Evolutionary conservation across 2,329 filamentous ascomycete genomes (phyloP).

Genomic region (Botrytis byssoidea): DNA sequence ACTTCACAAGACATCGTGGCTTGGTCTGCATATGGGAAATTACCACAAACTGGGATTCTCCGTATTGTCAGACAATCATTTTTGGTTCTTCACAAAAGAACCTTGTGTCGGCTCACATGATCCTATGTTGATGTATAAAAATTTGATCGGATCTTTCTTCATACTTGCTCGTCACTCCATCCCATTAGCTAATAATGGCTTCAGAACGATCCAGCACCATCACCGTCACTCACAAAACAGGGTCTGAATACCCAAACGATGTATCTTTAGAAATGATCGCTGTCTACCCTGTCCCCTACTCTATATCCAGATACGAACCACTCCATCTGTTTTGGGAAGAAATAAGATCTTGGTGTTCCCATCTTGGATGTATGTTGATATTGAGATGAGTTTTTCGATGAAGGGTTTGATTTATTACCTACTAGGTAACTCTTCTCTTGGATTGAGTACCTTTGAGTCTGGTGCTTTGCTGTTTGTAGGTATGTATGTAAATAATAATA

Average conservation of each 20-base stretch:
- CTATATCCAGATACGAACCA: no score
- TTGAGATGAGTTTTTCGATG: not conserved
- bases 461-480: no score
- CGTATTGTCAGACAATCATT: not conserved
- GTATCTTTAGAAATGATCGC: slow-evolving; percentile 6
- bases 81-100: not conserved
- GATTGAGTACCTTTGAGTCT: no score
- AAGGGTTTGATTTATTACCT: no score
- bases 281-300: not conserved
- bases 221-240: not conserved
- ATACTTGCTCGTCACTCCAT: not conserved
- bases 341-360: not conserved
- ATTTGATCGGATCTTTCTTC: no score
- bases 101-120: not conserved
- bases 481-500: no score
- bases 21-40: slow-evolving; percentile 1
- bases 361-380: not conserved
- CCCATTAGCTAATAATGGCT: not conserved
- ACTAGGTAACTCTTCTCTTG: no score
- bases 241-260: not conserved
- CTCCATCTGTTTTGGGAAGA: not conserved
- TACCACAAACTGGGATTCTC: not conserved
- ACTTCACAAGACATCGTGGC: not conserved
- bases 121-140: no score
- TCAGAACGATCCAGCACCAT: not conserved